Percentiles rank a stretch among this genome's conserved stretches.
Conservation (phyloP, 441 rosid species). For the Lepidium campestre region DNA sequence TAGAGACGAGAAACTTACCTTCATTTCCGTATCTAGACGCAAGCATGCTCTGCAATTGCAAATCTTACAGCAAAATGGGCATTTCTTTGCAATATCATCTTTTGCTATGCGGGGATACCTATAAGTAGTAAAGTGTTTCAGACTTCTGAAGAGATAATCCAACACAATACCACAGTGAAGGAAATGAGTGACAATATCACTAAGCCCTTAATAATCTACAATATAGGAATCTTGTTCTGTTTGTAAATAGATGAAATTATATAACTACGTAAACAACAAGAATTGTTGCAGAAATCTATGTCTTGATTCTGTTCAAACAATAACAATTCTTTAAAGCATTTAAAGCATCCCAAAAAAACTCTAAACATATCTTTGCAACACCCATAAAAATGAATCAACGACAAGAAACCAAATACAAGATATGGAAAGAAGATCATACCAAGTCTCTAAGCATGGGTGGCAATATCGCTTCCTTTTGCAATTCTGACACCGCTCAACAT, state of each 20-base stretch:
- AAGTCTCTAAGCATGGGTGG: constrained; percentile 37
- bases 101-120: constrained; percentile 18
- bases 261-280: background rate
- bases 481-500: constrained; percentile 47
- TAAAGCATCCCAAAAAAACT: background rate
- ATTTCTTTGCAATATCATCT: constrained; percentile 18
- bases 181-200: background rate
- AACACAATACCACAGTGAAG: background rate
- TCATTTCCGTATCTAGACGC: constrained; percentile 11
- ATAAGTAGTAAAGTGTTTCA: background rate
- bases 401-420: background rate
- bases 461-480: constrained; percentile 65
- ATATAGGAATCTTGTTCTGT: background rate
- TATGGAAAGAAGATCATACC: constrained; percentile 36
- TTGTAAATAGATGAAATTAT: background rate
- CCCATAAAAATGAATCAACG: background rate
- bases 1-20: constrained; percentile 5
- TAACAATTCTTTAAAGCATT: background rate
- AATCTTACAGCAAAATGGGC: constrained; percentile 13
- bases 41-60: constrained; percentile 27
- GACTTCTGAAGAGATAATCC: background rate
- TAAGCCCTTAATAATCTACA: background rate
- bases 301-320: background rate
- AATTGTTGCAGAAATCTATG: background rate
- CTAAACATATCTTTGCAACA: background rate